Evolutionary conservation across 2,329 filamentous ascomycete genomes (phyloP).

Genomic region (Coniochaeta prunicola): DNA sequence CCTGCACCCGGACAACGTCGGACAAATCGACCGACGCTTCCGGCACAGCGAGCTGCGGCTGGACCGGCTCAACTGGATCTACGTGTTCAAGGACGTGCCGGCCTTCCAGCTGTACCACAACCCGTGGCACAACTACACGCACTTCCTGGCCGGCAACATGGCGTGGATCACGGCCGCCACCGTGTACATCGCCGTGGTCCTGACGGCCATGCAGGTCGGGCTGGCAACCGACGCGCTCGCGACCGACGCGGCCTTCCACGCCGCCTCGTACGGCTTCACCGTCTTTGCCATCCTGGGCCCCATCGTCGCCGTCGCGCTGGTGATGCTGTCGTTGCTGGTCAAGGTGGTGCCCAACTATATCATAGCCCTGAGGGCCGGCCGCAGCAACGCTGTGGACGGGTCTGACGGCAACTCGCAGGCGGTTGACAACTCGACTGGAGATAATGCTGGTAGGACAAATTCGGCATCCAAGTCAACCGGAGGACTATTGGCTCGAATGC

Average conservation of each 20-base stretch:
- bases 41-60: constrained; percentile 13
- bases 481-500: no score
- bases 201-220: constrained; percentile 36
- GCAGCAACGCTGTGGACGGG: no score
- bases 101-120: background rate
- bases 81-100: constrained; percentile 6
- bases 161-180: constrained; percentile 24
- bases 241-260: constrained; percentile 22
- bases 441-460: no score
- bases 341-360: no score
- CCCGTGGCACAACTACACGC: background rate
- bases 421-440: no score
- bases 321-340: no score
- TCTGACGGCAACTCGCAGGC: no score
- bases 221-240: constrained; percentile 22
- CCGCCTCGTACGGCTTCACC: constrained; percentile 24
- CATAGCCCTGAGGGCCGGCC: no score
- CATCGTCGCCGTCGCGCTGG: no score
- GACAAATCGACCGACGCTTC: constrained; percentile 13
- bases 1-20: constrained; percentile 3
- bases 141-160: constrained; percentile 29
- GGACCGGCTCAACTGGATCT: constrained; percentile 11
- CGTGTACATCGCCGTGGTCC: constrained; percentile 29
- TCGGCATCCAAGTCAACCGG: no score
- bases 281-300: constrained; percentile 13